Base-by-base conservation (phyloP, 768 basidiomycete species). In the Clitopilus hobsonii region DNA sequence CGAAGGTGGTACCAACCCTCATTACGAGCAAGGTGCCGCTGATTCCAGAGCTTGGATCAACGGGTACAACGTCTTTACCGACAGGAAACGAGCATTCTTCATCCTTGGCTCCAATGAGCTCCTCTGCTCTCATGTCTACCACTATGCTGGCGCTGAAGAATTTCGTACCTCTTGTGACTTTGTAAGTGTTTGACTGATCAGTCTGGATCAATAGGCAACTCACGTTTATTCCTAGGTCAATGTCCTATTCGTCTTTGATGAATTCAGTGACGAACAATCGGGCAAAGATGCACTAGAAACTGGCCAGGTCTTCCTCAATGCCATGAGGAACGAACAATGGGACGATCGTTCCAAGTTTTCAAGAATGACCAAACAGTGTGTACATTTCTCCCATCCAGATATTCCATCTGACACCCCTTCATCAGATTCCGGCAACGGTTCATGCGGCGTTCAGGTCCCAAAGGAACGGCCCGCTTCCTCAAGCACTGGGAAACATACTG, bases 221-320 rank as follows among this genome's bases (percentile, higher is more conserved):
- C 22, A 22, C 26, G 50, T 27, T 11, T 36, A 47, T 27, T 4
- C n/a, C 32, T 38, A 78, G 78, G 72, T 85, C 56, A 85, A 86
- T 61, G 69, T 83, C 11, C 75, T 88, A 25, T 87, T 84, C 69
- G 80, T 83, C 55, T 74, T 86, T 49, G 86, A 88, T 66, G 85
- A 87, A 67, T 75, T 85, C 52, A 85, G 82, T 65, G 84, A 86
- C 58, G 84, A 85, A 55, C 85, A 86, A 64, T 76, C 71, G 62
- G 80, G 79, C 24, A 67, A 69, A 53, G 85, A 80, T 49, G 85
- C 83, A 36, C 72, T 72, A 38, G 69, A 69, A 23, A 85, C 81
- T 25, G 81, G 82, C 16, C 71, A 77, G 48, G 71, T 78, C 22
- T 80, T 81, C 58, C 67, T 82, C 49, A 74, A 79, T 54, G 78